These are phyloP conservation scores for Pseudofabraea citricarpa DNA, from an alignment of 2,329 filamentous ascomycete species.

Conservation along the genomic window DNA sequence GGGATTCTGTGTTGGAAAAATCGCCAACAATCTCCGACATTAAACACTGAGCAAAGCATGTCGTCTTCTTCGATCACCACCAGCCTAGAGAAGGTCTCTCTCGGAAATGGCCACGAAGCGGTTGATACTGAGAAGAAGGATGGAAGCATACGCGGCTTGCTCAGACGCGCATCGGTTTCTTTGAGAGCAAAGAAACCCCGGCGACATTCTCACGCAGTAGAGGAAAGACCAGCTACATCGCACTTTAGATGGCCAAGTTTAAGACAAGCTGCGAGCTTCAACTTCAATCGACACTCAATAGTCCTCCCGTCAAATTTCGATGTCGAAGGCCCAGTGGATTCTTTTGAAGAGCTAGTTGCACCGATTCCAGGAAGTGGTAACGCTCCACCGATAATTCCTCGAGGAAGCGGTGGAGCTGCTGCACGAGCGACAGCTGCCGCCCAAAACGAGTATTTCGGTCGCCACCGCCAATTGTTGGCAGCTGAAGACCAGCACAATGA, in stretches of 20 bases:
- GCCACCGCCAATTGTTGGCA: conserved; percentile 36
- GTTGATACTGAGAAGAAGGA: conserved; percentile 13
- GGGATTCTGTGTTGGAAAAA: conserved; percentile 16
- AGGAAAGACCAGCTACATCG: conserved; percentile 21
- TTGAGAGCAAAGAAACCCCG: conserved; percentile 22
- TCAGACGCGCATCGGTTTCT: conserved; percentile 25
- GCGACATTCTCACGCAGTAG: conserved; percentile 21
- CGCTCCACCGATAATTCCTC: conserved; percentile 56
- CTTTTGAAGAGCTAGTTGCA: conserved; percentile 14
- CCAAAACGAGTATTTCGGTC: conserved; percentile 46
- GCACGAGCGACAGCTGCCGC: conserved; percentile 54
- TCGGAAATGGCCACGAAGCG: conserved; percentile 2
- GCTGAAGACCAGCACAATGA: conserved; percentile 38
- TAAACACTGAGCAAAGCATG: conserved; percentile 8
- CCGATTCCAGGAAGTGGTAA: conserved; percentile 33
- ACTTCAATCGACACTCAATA: conserved; percentile 24
- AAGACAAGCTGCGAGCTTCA: conserved; percentile 27
- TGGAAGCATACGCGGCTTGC: conserved; percentile 20
- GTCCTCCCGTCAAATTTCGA: conserved; percentile 11
- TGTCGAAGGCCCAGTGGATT: conserved; percentile 13
- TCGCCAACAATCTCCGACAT: conserved; percentile 16
- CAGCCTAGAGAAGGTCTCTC: conserved; percentile 7
- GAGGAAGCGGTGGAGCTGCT: conserved; percentile 54
- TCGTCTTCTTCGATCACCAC: conserved; percentile 1
- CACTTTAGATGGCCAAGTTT: conserved; percentile 21